Percentiles rank a stretch among this genome's conserved stretches.
Conservation (phyloP, 2,329 filamentous ascomycete genomes). For the Fusarium miscanthi region DNA sequence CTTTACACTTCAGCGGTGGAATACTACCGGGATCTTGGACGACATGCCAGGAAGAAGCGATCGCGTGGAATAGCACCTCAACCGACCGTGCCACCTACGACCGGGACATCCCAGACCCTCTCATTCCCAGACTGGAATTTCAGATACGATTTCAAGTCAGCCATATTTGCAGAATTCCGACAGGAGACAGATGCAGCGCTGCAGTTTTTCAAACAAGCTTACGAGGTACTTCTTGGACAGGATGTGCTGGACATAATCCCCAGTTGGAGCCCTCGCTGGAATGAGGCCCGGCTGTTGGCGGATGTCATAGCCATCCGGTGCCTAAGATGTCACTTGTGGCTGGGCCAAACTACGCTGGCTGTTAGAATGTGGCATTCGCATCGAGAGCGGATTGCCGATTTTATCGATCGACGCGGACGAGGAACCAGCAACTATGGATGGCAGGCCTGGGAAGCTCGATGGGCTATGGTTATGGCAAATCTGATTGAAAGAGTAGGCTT, state of each 20-base stretch:
- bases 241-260: constrained; percentile 91
- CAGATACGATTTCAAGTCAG: constrained; percentile 94
- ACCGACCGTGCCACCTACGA: constrained; percentile 84
- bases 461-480: constrained; percentile 71
- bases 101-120: constrained; percentile 86
- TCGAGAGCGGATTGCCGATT: constrained; percentile 76
- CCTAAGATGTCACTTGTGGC: constrained; percentile 85
- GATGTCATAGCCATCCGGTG: constrained; percentile 85
- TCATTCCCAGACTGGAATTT: constrained; percentile 90
- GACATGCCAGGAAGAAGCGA: constrained; percentile 89
- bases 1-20: constrained; percentile 82
- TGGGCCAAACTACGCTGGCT: constrained; percentile 80
- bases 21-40: constrained; percentile 94
- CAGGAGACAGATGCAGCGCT: constrained; percentile 91
- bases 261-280: constrained; percentile 90
- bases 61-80: constrained; percentile 81
- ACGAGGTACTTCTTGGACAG: constrained; percentile 82
- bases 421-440: constrained; percentile 92
- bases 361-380: constrained; percentile 85
- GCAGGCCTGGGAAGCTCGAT: constrained; percentile 90
- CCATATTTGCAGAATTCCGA: constrained; percentile 89
- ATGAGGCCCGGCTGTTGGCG: constrained; percentile 88
- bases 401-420: constrained; percentile 84
- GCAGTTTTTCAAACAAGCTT: constrained; percentile 87
- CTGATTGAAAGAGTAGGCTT: constrained; percentile 66